phyloP scores from a whole-genome alignment of 139 green algal genomes.

The Desmodesmus armatus region DNA sequence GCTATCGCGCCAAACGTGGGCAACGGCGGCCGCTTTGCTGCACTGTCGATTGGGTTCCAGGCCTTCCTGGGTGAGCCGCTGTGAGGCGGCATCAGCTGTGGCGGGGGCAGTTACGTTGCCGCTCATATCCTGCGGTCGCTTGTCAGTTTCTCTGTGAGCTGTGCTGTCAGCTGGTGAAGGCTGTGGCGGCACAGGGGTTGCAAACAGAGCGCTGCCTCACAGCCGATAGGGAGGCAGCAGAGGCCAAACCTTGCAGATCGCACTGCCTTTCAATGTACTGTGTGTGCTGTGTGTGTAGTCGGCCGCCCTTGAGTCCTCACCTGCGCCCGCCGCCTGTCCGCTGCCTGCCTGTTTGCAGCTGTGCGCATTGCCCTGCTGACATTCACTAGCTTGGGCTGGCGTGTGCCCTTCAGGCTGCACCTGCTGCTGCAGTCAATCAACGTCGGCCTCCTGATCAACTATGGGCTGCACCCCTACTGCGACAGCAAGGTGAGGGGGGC shows the following conservation, averaged over 20 bases:
- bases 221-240: too few species aligned
- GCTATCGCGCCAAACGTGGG: neutral
- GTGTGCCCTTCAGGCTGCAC: conserved; percentile 22
- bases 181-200: too few species aligned
- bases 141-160: too few species aligned
- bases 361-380: conserved; percentile 31
- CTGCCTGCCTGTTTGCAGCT: neutral
- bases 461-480: conserved; percentile 24
- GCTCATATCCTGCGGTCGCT: too few species aligned
- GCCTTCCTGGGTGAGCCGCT: conserved; percentile 5
- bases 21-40: neutral
- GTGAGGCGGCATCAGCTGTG: neutral
- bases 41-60: conserved; percentile 14
- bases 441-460: neutral
- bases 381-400: conserved; percentile 22
- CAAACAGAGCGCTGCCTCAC: too few species aligned
- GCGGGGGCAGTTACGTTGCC: too few species aligned
- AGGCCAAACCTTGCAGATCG: too few species aligned
- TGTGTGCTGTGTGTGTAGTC: neutral
- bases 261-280: neutral
- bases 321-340: neutral
- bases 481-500: conserved; percentile 2
- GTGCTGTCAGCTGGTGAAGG: too few species aligned
- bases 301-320: neutral
- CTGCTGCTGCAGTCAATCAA: conserved; percentile 17